Conservation (phyloP, 129 eudicot genomes). For the Arctium minus region DNA sequence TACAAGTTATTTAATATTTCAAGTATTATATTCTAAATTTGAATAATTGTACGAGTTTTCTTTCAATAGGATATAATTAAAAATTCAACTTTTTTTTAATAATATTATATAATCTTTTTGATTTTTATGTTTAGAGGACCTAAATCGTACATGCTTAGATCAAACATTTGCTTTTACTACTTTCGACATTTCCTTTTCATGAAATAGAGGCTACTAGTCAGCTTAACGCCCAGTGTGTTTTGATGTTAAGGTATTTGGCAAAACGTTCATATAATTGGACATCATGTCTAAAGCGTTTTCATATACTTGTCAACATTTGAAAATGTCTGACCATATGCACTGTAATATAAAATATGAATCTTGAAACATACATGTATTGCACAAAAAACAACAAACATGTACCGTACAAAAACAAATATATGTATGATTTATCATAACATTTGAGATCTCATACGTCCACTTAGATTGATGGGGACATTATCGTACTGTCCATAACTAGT, state of each 20-base stretch:
- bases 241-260: background rate
- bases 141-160: background rate
- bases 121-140: background rate
- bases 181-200: background rate
- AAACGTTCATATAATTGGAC: background rate
- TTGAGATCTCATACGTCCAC: background rate
- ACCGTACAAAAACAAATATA: background rate
- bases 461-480: background rate
- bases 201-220: background rate
- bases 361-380: background rate
- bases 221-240: background rate
- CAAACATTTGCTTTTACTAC: background rate
- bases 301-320: background rate
- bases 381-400: background rate
- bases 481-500: background rate
- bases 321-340: background rate
- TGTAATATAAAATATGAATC: background rate
- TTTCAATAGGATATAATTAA: background rate
- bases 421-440: background rate
- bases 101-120: background rate
- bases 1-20: background rate
- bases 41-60: too few relatives aligned
- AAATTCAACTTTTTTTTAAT: background rate
- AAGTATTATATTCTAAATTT: background rate
- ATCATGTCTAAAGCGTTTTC: background rate